Evolutionary conservation across 345 rosid genomes (phyloP).

Genomic region (Gossypium turneri): DNA sequence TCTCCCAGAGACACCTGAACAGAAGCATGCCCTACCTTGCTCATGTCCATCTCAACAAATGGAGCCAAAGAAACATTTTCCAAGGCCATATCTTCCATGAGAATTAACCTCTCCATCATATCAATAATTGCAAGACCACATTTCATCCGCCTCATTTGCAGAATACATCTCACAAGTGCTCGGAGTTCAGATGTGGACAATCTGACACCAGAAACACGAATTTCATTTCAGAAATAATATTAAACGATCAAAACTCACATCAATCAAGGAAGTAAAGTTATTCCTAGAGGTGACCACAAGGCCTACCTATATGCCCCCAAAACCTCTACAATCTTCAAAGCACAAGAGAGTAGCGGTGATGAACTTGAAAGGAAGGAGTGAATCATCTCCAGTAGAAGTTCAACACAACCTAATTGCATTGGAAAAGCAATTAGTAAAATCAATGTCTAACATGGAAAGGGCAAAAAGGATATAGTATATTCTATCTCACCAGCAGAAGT

Average conservation of each 20-base stretch:
- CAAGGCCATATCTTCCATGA: slow-evolving; percentile 74
- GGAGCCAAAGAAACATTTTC: slow-evolving; percentile 90
- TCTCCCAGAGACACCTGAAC: slow-evolving; percentile 97
- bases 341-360: slow-evolving; percentile 72
- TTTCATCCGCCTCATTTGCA: slow-evolving; percentile 75
- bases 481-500: slow-evolving; percentile 78
- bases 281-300: slow-evolving; percentile 11
- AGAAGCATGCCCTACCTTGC: slow-evolving; percentile 93
- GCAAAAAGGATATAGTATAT: slow-evolving; percentile 13
- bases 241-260: slow-evolving; percentile 19
- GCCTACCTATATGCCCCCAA: slow-evolving; percentile 91
- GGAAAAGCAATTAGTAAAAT: slow-evolving; percentile 28
- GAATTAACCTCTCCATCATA: slow-evolving; percentile 89
- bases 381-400: slow-evolving; percentile 84
- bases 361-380: slow-evolving; percentile 81
- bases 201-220: slow-evolving; percentile 49
- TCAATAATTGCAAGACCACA: slow-evolving; percentile 78
- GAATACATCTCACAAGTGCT: slow-evolving; percentile 68
- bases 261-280: slow-evolving; percentile 8
- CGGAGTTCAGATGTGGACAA: slow-evolving; percentile 92
- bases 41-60: slow-evolving; percentile 95
- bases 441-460: slow-evolving; percentile 4
- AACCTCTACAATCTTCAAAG: slow-evolving; percentile 91
- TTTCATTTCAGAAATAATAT: slow-evolving; percentile 21
- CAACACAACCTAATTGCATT: slow-evolving; percentile 69